Conservation (phyloP, 164 flowering plant genomes). For the Malania oleifera region DNA sequence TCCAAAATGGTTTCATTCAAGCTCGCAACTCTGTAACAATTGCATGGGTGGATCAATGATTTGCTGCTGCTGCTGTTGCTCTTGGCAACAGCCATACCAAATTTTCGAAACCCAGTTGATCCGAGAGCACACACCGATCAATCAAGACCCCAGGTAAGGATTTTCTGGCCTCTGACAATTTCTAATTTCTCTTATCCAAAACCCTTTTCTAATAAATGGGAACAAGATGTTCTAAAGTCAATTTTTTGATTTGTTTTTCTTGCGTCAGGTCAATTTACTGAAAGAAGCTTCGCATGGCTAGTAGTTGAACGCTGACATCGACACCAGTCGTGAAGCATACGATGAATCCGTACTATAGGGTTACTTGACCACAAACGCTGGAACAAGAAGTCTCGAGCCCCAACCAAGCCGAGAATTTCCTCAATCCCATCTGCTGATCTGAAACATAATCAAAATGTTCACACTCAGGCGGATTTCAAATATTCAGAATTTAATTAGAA, state of each 20-base stretch:
- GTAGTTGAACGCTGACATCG: slow-evolving; percentile 19
- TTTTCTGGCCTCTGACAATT: neutral
- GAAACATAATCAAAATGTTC: slow-evolving; percentile 4
- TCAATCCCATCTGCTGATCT: slow-evolving; percentile 19
- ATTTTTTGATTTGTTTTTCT: slow-evolving; percentile 1
- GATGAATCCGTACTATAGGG: neutral
- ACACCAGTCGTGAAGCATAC: slow-evolving; percentile 5
- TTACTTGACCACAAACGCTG: too few species aligned
- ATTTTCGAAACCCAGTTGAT: slow-evolving; percentile 3
- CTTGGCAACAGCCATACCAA: slow-evolving; percentile 64
- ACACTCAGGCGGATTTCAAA: too few species aligned
- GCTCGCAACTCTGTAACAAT: slow-evolving; percentile 35
- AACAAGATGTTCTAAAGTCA: slow-evolving; percentile 18
- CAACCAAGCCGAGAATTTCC: slow-evolving; percentile 9
- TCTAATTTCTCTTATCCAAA: neutral
- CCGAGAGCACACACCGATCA: slow-evolving; percentile 8
- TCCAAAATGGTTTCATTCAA: slow-evolving; percentile 43
- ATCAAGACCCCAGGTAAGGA: neutral
- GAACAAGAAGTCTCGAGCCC: neutral
- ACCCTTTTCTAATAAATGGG: slow-evolving; percentile 5
- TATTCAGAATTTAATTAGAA: neutral
- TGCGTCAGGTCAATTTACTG: slow-evolving; percentile 12
- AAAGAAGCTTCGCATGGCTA: slow-evolving; percentile 9
- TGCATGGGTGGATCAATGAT: slow-evolving; percentile 16
- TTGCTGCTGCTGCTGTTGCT: slow-evolving; percentile 34